Evolutionary conservation across 2,329 filamentous ascomycete genomes (phyloP).

Genomic region (Acrodontium crateriforme): DNA sequence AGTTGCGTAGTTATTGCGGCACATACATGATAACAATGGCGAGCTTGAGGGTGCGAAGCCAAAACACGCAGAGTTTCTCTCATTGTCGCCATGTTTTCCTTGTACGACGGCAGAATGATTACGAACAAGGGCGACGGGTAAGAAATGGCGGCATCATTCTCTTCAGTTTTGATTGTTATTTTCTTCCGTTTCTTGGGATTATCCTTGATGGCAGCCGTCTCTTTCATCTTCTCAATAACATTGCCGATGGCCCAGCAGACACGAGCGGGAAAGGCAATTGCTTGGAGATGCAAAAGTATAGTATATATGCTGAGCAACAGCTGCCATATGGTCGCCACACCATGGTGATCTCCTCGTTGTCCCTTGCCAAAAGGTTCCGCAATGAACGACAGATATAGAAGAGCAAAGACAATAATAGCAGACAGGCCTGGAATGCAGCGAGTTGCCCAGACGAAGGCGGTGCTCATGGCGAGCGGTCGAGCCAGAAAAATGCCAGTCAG

Average conservation of each 20-base stretch:
- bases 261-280: conserved; percentile 49
- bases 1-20: neutral
- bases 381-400: conserved; percentile 17
- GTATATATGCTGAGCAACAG: conserved; percentile 38
- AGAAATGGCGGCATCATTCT: conserved; percentile 7
- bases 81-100: conserved; percentile 55
- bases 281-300: conserved; percentile 49
- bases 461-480: conserved; percentile 21
- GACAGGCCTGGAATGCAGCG: conserved; percentile 18
- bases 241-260: conserved; percentile 48
- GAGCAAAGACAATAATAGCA: conserved; percentile 9
- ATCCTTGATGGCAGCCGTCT: conserved; percentile 6
- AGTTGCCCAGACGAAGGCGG: conserved; percentile 14
- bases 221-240: conserved; percentile 30
- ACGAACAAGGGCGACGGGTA: conserved; percentile 38
- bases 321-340: conserved; percentile 16
- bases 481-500: neutral
- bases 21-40: conserved; percentile 55
- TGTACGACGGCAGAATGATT: conserved; percentile 61
- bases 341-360: conserved; percentile 12
- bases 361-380: conserved; percentile 15
- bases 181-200: conserved; percentile 4
- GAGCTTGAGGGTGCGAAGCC: conserved; percentile 51
- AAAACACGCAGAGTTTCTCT: conserved; percentile 56
- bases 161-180: conserved; percentile 8